phyloP scores from a whole-genome alignment of 352 stramenopile species.

The Pythium monospermum region DNA sequence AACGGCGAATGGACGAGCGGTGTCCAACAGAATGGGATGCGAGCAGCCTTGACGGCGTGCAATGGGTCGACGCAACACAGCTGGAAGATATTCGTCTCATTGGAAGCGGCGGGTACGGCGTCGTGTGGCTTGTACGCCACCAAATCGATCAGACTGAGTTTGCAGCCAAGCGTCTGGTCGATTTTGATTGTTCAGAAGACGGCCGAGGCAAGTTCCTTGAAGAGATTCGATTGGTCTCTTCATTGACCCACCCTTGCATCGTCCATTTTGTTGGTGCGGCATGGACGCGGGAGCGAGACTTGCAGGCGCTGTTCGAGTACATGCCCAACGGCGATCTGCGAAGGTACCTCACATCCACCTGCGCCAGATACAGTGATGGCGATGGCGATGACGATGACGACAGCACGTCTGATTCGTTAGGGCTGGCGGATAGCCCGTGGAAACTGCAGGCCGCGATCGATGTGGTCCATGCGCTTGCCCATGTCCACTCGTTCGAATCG shows the following conservation, averaged over 20 bases:
- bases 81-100: constrained; percentile 11
- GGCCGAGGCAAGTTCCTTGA: constrained; percentile 9
- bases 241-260: constrained; percentile 16
- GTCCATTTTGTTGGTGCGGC: constrained; percentile 15
- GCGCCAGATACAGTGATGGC: not conserved
- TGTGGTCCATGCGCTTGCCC: constrained; percentile 16
- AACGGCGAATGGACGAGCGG: not conserved
- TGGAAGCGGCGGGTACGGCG: constrained; percentile 9
- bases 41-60: not conserved
- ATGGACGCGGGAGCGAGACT: constrained; percentile 5
- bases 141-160: not conserved
- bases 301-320: constrained; percentile 14
- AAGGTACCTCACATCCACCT: not conserved
- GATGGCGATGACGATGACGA: not conserved
- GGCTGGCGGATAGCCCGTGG: not conserved
- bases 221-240: constrained; percentile 16
- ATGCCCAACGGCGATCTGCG: constrained; percentile 11
- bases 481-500: constrained; percentile 19
- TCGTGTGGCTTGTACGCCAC: constrained; percentile 11
- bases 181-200: not conserved
- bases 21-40: not conserved
- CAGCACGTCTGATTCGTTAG: not conserved
- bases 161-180: constrained; percentile 5
- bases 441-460: constrained; percentile 21
- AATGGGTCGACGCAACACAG: not conserved